A percentile compares a stretch with the other conserved stretches of the same genome.
phyloP scores from a whole-genome alignment of 2,329 filamentous ascomycete species.

The Cytospora chrysosperma region DNA sequence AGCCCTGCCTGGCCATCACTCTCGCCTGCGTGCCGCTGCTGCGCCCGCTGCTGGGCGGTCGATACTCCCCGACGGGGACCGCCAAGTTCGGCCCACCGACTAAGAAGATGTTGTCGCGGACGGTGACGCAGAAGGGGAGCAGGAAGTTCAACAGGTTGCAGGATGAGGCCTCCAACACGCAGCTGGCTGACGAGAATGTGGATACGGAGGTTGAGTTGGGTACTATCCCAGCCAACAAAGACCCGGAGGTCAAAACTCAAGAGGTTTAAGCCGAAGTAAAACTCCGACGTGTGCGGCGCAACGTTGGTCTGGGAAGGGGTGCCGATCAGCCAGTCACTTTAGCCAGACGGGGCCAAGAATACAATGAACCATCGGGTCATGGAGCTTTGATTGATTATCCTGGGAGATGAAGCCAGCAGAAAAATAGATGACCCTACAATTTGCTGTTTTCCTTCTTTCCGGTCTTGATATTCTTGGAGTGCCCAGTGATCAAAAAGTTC shows the following conservation, averaged over 20 bases:
- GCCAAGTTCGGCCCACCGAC: constrained; percentile 2
- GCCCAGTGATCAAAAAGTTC: constrained; percentile 44
- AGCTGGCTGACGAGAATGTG: background rate
- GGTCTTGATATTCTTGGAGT: constrained; percentile 41
- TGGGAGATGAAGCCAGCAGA: background rate
- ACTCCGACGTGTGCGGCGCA: no score
- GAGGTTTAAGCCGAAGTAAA: no score
- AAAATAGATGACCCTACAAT: constrained; percentile 5
- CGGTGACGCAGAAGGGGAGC: background rate
- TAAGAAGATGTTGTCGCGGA: background rate
- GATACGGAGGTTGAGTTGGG: background rate
- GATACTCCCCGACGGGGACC: constrained; percentile 1
- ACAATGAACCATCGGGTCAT: background rate
- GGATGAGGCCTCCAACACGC: background rate
- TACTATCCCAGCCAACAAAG: background rate
- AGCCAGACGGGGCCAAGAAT: background rate
- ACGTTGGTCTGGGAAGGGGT: no score
- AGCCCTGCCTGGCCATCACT: constrained; percentile 40
- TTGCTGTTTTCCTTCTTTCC: constrained; percentile 37
- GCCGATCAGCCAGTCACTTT: background rate
- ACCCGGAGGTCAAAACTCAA: background rate
- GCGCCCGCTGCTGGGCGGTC: constrained; percentile 37
- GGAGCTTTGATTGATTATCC: background rate
- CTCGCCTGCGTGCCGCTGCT: constrained; percentile 42
- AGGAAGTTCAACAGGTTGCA: background rate